phyloP scores from a whole-genome alignment of 768 basidiomycete species.

The Hypsizygus marmoreus region DNA sequence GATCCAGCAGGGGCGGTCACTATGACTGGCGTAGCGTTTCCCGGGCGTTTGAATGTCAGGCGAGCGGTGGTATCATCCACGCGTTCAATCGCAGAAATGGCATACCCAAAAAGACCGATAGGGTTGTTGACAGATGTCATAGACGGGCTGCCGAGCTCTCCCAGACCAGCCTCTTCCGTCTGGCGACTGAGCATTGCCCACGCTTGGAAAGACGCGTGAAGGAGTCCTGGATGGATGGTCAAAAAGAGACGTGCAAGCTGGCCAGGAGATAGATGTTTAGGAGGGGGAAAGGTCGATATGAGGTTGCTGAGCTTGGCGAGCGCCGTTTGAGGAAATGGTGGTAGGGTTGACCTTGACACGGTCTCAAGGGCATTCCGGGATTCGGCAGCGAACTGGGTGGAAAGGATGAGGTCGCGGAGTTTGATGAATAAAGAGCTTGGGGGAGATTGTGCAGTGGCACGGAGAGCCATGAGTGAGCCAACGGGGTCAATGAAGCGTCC shows the following conservation, averaged over 20 bases:
- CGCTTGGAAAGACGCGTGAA: slow-evolving; percentile 57
- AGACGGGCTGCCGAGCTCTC: slow-evolving; percentile 51
- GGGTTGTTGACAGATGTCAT: slow-evolving; percentile 40
- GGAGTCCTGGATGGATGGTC: slow-evolving; percentile 59
- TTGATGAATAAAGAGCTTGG: slow-evolving; percentile 37
- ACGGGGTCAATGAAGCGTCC: slow-evolving; percentile 67
- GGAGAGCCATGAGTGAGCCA: slow-evolving; percentile 46
- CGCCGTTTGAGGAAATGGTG: slow-evolving; percentile 68
- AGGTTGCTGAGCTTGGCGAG: slow-evolving; percentile 51
- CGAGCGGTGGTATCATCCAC: slow-evolving; percentile 39
- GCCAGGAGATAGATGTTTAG: slow-evolving; percentile 37
- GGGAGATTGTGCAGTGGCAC: slow-evolving; percentile 11
- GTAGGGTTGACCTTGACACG: slow-evolving; percentile 53
- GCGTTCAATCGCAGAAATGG: slow-evolving; percentile 40
- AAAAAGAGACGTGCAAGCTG: slow-evolving; percentile 58
- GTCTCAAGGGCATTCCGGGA: slow-evolving; percentile 53
- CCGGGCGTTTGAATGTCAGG: slow-evolving; percentile 42
- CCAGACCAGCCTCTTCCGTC: slow-evolving; percentile 54
- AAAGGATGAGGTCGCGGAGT: slow-evolving; percentile 57
- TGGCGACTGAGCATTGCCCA: slow-evolving; percentile 65
- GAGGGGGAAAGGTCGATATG: slow-evolving; percentile 50
- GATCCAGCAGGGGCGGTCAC: slow-evolving; percentile 53
- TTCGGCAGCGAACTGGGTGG: slow-evolving; percentile 66
- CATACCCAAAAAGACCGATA: slow-evolving; percentile 57
- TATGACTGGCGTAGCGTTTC: slow-evolving; percentile 26